Percentiles rank a stretch among this genome's conserved stretches.
Evolutionary conservation across 192 early-diverging fungal genomes (phyloP).

Genomic region (Backusella circina): DNA sequence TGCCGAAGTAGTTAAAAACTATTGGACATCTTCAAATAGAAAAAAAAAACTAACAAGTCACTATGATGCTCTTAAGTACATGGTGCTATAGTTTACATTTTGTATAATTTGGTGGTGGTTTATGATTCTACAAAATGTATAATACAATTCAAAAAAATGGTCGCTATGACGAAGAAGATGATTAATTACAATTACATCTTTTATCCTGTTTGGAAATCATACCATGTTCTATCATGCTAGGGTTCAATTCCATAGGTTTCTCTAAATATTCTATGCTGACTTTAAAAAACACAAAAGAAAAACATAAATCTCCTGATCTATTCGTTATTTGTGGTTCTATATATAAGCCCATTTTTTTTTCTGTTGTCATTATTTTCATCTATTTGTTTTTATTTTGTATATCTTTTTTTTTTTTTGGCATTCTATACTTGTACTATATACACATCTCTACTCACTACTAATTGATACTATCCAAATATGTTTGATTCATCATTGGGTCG

Average conservation of each 20-base stretch:
- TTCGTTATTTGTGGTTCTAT: background rate
- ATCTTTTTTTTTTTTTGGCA: background rate
- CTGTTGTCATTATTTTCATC: background rate
- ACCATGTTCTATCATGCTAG: background rate
- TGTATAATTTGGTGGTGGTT: background rate
- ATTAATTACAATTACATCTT: background rate
- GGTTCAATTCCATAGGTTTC: background rate
- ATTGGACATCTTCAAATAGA: too few species aligned
- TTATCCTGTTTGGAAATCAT: background rate
- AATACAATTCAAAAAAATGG: background rate
- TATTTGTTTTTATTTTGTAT: background rate
- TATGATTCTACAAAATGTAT: background rate
- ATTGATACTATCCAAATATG: background rate
- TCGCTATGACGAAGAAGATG: background rate
- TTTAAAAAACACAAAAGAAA: background rate
- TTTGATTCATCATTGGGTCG: background rate
- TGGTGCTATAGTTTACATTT: too few species aligned
- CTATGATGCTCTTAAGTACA: background rate
- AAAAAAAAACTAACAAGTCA: background rate
- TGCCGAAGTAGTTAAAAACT: too few species aligned
- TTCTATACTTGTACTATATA: background rate
- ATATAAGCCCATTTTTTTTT: background rate
- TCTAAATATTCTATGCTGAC: background rate
- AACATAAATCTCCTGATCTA: background rate
- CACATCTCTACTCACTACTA: background rate